Conservation (phyloP, 2,329 filamentous ascomycete species). For the Fusarium clavum region DNA sequence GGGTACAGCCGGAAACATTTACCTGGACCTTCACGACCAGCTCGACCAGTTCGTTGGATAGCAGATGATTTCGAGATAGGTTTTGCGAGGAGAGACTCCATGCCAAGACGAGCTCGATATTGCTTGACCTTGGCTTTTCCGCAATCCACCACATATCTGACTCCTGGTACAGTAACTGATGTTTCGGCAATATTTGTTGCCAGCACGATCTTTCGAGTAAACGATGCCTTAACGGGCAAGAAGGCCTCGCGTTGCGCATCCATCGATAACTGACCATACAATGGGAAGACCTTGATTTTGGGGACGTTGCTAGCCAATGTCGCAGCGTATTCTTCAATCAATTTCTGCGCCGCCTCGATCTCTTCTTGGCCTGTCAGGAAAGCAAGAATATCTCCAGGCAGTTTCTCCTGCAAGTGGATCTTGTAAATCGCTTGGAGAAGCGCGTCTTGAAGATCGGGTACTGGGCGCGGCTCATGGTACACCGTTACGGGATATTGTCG, state of each 20-base stretch:
- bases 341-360: constrained; percentile 82
- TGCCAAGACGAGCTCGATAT: constrained; percentile 83
- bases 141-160: constrained; percentile 90
- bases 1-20: constrained; percentile 94
- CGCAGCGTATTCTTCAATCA: constrained; percentile 82
- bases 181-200: constrained; percentile 99
- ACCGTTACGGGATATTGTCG: constrained; percentile 88
- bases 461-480: constrained; percentile 77
- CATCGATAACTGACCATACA: constrained; percentile 92
- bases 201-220: constrained; percentile 88
- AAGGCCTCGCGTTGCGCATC: constrained; percentile 90
- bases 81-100: constrained; percentile 91
- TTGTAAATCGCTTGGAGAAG: constrained; percentile 86
- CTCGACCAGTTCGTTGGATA: constrained; percentile 89
- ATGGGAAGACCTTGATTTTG: constrained; percentile 76
- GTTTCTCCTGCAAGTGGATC: constrained; percentile 85
- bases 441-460: constrained; percentile 84
- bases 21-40: constrained; percentile 89
- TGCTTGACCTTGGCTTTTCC: constrained; percentile 96
- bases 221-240: constrained; percentile 74
- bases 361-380: constrained; percentile 95
- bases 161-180: constrained; percentile 93
- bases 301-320: constrained; percentile 81
- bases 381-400: constrained; percentile 93
- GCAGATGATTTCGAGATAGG: constrained; percentile 94